Evolutionary conservation across 768 basidiomycete species (phyloP), one percentile per base, ranked within the genome.

Genomic region (Fomitopsis pulvina): DNA sequence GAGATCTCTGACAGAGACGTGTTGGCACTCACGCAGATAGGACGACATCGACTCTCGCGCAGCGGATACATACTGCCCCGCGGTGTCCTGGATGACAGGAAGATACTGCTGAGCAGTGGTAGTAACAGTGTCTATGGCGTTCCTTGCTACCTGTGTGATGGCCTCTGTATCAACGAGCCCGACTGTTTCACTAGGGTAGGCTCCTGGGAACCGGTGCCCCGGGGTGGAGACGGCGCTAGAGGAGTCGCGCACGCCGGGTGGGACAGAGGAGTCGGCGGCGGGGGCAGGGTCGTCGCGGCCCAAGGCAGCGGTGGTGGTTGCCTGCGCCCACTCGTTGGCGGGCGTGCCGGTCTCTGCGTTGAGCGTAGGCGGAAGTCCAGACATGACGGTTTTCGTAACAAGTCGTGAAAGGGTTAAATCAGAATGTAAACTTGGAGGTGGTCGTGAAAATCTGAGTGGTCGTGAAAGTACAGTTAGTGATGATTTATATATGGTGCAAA

Each of bases 301-400:
- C 29, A 58, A 53, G 7, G 57, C 57, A 27, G 58, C 55, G 41
- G 58, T 57, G 18, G 58, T 55, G 9, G 56, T 60, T 1, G 56
- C 50, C 21, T 43, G 51, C 5, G 58, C 58, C 58, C 58, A 57
- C 30, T 60, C 58, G 26, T 42, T 20, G 0, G 58, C 30, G 32
- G 58, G 58, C 28, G 54, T 60, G 34, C 58, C 58, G 30, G 57
- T 49, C 37, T 52, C 47, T 8, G 57, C 38, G 42, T 51, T 22
- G 37, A 58, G 2, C 11, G 45, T 42, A 10, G 57, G 57, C 9
- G 57, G 57, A 18, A 52, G 26, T 24, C 52, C 57, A 41, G 54
- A 38, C 57, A 58, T 58, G 38, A 7, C 55, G 40, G 24, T 37
- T 12, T 37, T 37, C 34, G 34, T 37, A 18, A 37, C n/a, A n/a